A percentile compares a stretch with the other conserved stretches of the same genome.
phyloP scores from a whole-genome alignment of 148 eudicot genomes.

The Amaranthus cruentus region DNA sequence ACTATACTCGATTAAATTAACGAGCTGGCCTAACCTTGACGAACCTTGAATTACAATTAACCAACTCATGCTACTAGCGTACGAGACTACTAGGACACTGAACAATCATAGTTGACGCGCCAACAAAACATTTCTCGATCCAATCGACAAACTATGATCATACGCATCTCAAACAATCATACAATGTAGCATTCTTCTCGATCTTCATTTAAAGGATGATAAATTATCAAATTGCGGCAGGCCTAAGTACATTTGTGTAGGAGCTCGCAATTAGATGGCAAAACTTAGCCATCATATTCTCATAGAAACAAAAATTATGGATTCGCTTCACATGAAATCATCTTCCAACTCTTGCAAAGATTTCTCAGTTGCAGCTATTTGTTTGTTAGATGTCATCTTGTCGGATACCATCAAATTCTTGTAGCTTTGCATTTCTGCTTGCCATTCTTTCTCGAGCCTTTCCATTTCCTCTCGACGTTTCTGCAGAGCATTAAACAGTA shows the following conservation, averaged over 20 bases:
- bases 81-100: no score
- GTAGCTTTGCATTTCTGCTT: constrained; percentile 90
- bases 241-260: constrained; percentile 8
- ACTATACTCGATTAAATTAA: no score
- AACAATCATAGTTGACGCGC: no score
- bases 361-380: constrained; percentile 73
- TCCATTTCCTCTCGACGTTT: constrained; percentile 88
- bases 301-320: constrained; percentile 27
- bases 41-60: no score
- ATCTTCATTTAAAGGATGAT: constrained; percentile 20
- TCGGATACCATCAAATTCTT: constrained; percentile 94
- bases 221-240: constrained; percentile 14
- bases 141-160: no score
- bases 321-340: constrained; percentile 70
- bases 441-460: constrained; percentile 85
- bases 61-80: no score
- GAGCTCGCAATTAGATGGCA: constrained; percentile 13
- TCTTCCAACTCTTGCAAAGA: constrained; percentile 94
- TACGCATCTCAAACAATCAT: neutral
- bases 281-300: constrained; percentile 7
- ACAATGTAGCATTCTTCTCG: constrained; percentile 20
- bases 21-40: no score
- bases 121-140: no score
- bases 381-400: constrained; percentile 98
- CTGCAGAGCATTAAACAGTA: constrained; percentile 33